Evolutionary conservation across 208 protist genomes (phyloP), one percentile per base, ranked within the genome.

Genomic region (Strigomonas oncopelti): DNA sequence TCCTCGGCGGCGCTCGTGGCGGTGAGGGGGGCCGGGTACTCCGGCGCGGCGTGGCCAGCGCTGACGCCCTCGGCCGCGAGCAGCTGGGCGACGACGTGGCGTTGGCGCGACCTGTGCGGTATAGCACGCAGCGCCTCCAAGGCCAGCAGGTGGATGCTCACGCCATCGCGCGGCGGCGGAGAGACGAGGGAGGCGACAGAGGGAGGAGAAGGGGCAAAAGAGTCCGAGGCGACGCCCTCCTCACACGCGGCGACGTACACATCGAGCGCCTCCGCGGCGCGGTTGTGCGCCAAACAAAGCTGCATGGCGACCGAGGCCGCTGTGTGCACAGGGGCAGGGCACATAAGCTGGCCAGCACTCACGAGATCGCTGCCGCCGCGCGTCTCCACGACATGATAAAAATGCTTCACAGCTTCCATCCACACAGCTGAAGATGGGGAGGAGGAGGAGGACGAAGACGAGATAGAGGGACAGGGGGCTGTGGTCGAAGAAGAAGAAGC

Each of bases 251-350:
- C 64, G 27, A 71, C 60, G 65, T 93, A 81, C 25, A 90, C 69
- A 24, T 83, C 73, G 3, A 89, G 58, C 7, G 87, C 87, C 55
- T 93, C 87, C 1, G 53, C 61, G 34, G 81, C 56, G 22, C 75
- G 78, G n/a, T 66, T 60, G 52, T 78, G 64, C 11, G 54, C 28
- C 9, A 93, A 72, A 56, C 87, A 93, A 24, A 71, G 32, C n/a
- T 53, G 69, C 87, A 93, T 93, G 16, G 77, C 77, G 0, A 28
- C 36, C 25, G 52, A 62, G 22, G 80, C 80, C 22, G 61, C 67
- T 14, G 24, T 22, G 18, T 53, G 69, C 59, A 78, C 18, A 4
- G 46, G 4, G 18, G 11, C 18, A 4, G 18, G 4, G 18, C 46
- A 5, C 9, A 4, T 16, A 5, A 22, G 4, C 46, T 14, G 20